Evolutionary conservation across 2,329 filamentous ascomycete species (phyloP), one percentile per base, ranked within the genome.

Genomic region (Fusarium sulawesiense): DNA sequence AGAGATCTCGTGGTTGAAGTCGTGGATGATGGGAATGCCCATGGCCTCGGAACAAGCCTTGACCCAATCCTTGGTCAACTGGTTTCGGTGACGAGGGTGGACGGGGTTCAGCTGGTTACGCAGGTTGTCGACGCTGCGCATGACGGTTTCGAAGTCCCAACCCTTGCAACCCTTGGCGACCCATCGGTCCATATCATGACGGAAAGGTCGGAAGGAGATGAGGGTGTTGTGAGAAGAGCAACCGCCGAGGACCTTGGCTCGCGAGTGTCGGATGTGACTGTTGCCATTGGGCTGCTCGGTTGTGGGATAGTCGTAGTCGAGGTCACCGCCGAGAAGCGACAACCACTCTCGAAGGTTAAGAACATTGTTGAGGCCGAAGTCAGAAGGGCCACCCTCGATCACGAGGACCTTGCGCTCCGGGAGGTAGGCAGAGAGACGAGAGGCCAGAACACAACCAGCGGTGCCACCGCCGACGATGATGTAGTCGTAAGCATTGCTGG

Each of bases 161-260:
- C 93, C 93, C 78, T 88, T 88, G 83, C 92, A 94, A 66, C 94
- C 94, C 76, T 93, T 85, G 32, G 87, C 88, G 76, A 94, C 91
- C 94, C 94, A 97, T 74, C 92, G 87, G 77, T 93, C 87, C 83
- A 92, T 88, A 81, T 97, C 94, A 80, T 97, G 94, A 80, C 94
- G 89, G 78, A 97, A 97, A 10, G 94, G 93, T 27, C 93, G 89
- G 88, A 97, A 97, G 20, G 92, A 96, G 80, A 97, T 97, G 75
- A 97, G 86, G 21, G 94, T 97, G 83, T 97, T 97, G 86, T 97
- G 94, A 64, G 92, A 95, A 46, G 93, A 97, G 86, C 94, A 97
- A 72, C 94, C 94, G 73, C 94, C 94, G 30, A 97, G 87, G 41
- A 97, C 93, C 85, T 97, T 97, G 70, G 94, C 94, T 68, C 94